Percentiles rank a stretch among this genome's conserved stretches.
Evolutionary conservation across 139 green algal species (phyloP).

Genomic region (Chlorella sp.): DNA sequence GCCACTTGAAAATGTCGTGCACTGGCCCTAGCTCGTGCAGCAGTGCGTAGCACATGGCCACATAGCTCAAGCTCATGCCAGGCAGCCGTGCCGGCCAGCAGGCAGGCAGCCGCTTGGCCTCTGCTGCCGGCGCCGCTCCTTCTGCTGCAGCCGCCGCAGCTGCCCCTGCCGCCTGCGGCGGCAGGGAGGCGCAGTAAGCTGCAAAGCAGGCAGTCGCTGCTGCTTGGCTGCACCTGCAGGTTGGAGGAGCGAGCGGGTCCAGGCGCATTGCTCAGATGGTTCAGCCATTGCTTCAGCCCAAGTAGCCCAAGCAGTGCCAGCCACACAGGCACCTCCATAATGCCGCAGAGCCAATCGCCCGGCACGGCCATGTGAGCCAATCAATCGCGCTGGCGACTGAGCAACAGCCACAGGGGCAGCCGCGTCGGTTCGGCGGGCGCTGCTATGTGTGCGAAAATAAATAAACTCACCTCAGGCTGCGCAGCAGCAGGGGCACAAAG

Average conservation of each 20-base stretch:
- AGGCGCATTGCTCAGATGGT: no score
- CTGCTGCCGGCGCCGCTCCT: not conserved
- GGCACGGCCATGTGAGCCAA: no score
- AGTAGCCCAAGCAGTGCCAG: no score
- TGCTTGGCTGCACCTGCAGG: not conserved
- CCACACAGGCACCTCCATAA: no score
- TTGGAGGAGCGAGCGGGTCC: not conserved
- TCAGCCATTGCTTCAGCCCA: no score
- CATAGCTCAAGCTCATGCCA: conserved; percentile 19
- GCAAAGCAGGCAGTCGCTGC: not conserved
- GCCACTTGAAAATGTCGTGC: conserved; percentile 20
- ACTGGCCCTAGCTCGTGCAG: conserved; percentile 49
- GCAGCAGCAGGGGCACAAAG: conserved; percentile 42
- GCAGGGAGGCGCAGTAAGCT: conserved; percentile 4
- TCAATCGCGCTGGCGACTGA: no score
- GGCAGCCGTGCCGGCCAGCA: conserved; percentile 1
- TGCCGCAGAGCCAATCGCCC: no score
- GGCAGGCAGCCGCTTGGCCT: no score
- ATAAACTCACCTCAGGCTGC: conserved; percentile 20
- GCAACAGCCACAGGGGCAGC: no score
- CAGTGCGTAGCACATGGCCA: conserved; percentile 47
- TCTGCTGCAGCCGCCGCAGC: not conserved
- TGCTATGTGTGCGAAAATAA: no score
- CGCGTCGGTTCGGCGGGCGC: no score
- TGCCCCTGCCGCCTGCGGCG: no score